phyloP scores from a whole-genome alignment of 345 rosid species.

The Populus davidiana region DNA sequence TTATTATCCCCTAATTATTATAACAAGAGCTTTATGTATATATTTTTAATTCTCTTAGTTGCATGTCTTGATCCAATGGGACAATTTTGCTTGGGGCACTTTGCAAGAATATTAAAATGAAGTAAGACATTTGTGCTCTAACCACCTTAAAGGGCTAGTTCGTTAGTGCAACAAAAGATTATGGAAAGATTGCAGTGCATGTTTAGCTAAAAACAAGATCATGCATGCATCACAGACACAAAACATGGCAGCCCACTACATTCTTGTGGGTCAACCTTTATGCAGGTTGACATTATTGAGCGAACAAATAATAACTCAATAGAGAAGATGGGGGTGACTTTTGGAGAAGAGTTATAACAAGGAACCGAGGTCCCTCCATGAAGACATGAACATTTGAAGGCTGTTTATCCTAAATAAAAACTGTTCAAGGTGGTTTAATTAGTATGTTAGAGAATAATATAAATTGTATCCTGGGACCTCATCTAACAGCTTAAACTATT shows the following conservation, averaged over 20 bases:
- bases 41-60: background rate
- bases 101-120: background rate
- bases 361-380: background rate
- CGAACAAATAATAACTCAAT: background rate
- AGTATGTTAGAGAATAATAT: too few relatives aligned
- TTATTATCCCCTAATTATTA: background rate
- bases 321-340: background rate
- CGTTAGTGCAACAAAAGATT: background rate
- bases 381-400: background rate
- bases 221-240: background rate
- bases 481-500: too few relatives aligned
- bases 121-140: conserved; percentile 1
- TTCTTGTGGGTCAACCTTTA: background rate
- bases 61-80: background rate
- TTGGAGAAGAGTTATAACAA: background rate
- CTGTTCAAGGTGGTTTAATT: too few relatives aligned
- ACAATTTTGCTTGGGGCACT: background rate
- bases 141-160: background rate
- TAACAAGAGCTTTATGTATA: background rate
- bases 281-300: background rate
- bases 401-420: too few relatives aligned
- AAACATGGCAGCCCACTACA: background rate
- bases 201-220: background rate
- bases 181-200: background rate
- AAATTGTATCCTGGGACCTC: too few relatives aligned